Evolutionary conservation across 768 basidiomycete species (phyloP).

Genomic region (Galerina marginata): DNA sequence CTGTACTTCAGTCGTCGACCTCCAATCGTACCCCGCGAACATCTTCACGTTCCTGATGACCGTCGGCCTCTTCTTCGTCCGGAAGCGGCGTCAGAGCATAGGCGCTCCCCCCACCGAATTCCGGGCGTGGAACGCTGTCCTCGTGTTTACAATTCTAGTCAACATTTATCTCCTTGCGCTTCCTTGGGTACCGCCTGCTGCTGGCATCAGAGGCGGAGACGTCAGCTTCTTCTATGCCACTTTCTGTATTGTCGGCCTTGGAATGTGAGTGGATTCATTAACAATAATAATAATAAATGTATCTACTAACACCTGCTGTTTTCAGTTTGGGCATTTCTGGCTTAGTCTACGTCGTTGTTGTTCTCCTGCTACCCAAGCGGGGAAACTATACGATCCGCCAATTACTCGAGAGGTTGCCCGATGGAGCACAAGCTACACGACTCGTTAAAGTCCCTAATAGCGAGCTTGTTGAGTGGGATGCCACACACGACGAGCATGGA

Average conservation of each 20-base stretch:
- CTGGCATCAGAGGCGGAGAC: constrained; percentile 43
- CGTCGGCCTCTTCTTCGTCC: constrained; percentile 40
- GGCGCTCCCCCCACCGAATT: constrained; percentile 40
- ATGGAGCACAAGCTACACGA: constrained; percentile 36
- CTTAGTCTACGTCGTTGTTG: constrained; percentile 39
- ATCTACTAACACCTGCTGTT: not conserved
- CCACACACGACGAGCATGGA: constrained; percentile 39
- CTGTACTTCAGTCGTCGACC: constrained; percentile 34
- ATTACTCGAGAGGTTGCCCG: constrained; percentile 46
- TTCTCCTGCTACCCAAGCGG: constrained; percentile 46
- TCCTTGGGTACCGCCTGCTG: constrained; percentile 46
- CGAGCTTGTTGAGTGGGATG: constrained; percentile 39
- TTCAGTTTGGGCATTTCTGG: constrained; percentile 35
- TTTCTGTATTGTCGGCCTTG: constrained; percentile 44
- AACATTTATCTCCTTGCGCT: constrained; percentile 45
- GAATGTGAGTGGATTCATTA: constrained; percentile 30
- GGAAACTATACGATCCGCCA: constrained; percentile 51
- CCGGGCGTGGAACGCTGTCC: constrained; percentile 43
- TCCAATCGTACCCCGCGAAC: constrained; percentile 46
- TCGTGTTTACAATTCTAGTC: constrained; percentile 40
- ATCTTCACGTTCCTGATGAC: constrained; percentile 41
- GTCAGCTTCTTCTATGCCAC: constrained; percentile 50
- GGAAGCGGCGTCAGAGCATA: constrained; percentile 35
- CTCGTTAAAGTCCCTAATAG: constrained; percentile 37
- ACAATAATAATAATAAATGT: not conserved